A percentile compares a stretch with the other conserved stretches of the same genome.
Conservation (phyloP, 805 yeast species). For the Pichia pseudocactophila region DNA sequence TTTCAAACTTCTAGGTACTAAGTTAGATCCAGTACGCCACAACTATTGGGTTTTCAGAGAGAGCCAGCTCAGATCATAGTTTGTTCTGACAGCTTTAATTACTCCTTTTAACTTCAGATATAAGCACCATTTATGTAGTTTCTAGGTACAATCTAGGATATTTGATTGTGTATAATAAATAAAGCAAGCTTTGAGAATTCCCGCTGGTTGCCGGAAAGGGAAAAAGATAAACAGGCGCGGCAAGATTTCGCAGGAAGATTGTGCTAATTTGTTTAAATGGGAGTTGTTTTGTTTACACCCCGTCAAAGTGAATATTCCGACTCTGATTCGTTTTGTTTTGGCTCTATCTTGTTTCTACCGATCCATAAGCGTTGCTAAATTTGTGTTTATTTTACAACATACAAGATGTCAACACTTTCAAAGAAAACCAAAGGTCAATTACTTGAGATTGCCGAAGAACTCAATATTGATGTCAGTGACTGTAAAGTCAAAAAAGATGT, state of each 20-base stretch:
- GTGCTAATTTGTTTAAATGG: neutral
- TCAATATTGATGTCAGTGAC: constrained; percentile 17
- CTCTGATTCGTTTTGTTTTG: neutral
- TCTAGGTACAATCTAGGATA: no score
- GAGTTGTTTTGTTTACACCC: neutral
- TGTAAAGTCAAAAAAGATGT: constrained; percentile 25
- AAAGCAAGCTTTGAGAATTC: no score
- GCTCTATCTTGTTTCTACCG: neutral
- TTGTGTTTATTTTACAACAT: no score
- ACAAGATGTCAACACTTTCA: constrained; percentile 14
- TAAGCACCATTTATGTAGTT: no score
- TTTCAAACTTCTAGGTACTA: constrained; percentile 41
- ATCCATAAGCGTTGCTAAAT: no score
- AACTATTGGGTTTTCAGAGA: constrained; percentile 24
- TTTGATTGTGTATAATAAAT: no score
- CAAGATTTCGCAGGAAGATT: neutral
- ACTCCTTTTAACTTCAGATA: no score
- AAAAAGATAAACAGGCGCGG: neutral
- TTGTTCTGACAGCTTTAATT: no score
- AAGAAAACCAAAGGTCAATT: constrained; percentile 27
- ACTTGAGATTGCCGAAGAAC: constrained; percentile 24
- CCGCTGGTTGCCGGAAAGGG: neutral
- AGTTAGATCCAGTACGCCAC: constrained; percentile 23
- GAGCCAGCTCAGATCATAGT: no score
- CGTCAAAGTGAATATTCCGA: neutral